Evolutionary conservation across 345 rosid genomes (phyloP).

Genomic region (Camelina neglecta): DNA sequence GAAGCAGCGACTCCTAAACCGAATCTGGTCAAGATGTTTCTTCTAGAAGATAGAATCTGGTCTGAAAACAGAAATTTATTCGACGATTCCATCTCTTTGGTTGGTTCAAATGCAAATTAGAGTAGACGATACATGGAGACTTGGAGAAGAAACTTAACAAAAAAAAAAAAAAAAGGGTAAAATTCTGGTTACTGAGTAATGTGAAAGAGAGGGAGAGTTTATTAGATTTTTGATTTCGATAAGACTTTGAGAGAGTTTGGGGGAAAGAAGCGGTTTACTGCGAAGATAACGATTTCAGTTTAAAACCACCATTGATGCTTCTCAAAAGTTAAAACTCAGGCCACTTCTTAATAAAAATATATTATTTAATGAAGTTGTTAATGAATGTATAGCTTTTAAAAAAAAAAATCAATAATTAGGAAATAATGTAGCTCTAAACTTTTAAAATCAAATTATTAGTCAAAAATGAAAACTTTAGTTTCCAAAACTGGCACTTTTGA

Average conservation of each 20-base stretch:
- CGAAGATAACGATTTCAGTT: slow-evolving; percentile 5
- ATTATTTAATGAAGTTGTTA: not conserved
- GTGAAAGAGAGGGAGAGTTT: slow-evolving; percentile 34
- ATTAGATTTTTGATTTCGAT: slow-evolving; percentile 19
- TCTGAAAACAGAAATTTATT: slow-evolving; percentile 51
- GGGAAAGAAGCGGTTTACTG: slow-evolving; percentile 23
- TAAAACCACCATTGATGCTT: slow-evolving; percentile 15
- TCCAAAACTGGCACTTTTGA: no score
- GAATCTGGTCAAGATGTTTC: slow-evolving; percentile 56
- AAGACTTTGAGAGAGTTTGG: slow-evolving; percentile 4
- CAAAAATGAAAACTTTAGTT: not conserved
- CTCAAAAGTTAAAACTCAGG: not conserved
- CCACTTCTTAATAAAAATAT: no score
- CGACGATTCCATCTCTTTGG: slow-evolving; percentile 51
- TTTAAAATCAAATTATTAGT: slow-evolving; percentile 2
- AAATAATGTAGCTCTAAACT: slow-evolving; percentile 16
- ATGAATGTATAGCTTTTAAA: not conserved
- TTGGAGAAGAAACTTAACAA: slow-evolving; percentile 31
- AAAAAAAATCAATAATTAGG: slow-evolving; percentile 10
- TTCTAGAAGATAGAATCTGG: slow-evolving; percentile 50
- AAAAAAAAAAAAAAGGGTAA: no score
- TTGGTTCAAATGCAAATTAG: not conserved
- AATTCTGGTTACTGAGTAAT: not conserved
- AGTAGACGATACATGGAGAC: slow-evolving; percentile 4
- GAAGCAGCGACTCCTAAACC: slow-evolving; percentile 56